Conservation (phyloP, 2,329 filamentous ascomycete species). For the Plenodomus lindquistii region DNA sequence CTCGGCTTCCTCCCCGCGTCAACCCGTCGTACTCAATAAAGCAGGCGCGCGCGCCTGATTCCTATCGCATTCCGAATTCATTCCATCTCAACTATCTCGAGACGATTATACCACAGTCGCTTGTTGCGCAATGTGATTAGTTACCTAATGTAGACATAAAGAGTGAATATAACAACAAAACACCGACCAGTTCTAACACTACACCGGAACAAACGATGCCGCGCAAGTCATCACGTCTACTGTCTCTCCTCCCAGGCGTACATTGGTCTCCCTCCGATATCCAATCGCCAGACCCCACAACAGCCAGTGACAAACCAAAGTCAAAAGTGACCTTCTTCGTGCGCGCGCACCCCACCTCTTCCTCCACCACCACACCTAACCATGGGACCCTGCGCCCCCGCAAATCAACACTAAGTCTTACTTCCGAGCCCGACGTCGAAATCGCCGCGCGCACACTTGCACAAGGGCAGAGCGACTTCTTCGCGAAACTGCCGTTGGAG, state of each 20-base stretch:
- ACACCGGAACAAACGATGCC: neutral
- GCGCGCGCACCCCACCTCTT: neutral
- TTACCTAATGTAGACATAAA: too few species aligned
- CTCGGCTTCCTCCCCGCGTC: constrained; percentile 7
- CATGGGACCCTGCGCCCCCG: constrained; percentile 11
- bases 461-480: constrained; percentile 36
- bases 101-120: neutral
- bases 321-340: neutral
- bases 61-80: neutral
- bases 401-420: constrained; percentile 28
- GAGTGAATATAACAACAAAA: too few species aligned
- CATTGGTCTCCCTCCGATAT: neutral
- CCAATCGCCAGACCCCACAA: neutral
- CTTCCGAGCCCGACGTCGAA: constrained; percentile 21
- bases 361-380: neutral
- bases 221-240: neutral
- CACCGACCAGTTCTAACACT: neutral
- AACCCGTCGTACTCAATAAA: neutral
- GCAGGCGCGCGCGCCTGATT: neutral
- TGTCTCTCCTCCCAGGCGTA: neutral
- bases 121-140: neutral
- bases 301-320: neutral
- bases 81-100: neutral
- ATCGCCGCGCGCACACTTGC: constrained; percentile 31
- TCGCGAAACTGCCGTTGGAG: constrained; percentile 37